Evolutionary conservation across 805 yeast genomes (phyloP).

Genomic region (Jamesozyma spencerorum): DNA sequence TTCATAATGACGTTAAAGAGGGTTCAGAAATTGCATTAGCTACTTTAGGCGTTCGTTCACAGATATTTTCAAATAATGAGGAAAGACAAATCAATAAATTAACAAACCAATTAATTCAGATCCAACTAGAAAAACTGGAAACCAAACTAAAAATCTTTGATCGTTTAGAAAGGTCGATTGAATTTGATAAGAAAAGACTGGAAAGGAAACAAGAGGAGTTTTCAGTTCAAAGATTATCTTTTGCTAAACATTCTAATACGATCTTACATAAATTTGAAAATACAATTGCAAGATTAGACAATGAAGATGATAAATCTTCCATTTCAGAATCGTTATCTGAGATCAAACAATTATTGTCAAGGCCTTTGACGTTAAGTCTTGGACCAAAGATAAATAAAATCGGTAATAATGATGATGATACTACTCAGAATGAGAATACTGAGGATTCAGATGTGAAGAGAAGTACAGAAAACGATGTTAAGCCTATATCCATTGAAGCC

Average conservation of each 20-base stretch:
- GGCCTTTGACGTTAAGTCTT: slow-evolving; percentile 27
- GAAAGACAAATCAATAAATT: slow-evolving; percentile 66
- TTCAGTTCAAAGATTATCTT: slow-evolving; percentile 55
- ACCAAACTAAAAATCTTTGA: slow-evolving; percentile 51
- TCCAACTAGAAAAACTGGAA: slow-evolving; percentile 54
- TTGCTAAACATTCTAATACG: slow-evolving; percentile 47
- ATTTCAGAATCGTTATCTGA: slow-evolving; percentile 15
- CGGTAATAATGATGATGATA: background rate
- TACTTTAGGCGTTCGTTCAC: slow-evolving; percentile 67
- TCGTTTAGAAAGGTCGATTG: slow-evolving; percentile 56
- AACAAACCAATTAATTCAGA: slow-evolving; percentile 48
- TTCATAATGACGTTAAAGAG: slow-evolving; percentile 31
- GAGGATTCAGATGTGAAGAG: slow-evolving; percentile 12
- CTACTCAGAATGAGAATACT: background rate
- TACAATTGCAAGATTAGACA: slow-evolving; percentile 6
- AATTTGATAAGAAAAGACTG: slow-evolving; percentile 50
- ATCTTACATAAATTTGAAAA: slow-evolving; percentile 35
- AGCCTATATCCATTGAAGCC: slow-evolving; percentile 51
- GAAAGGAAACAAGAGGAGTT: slow-evolving; percentile 58
- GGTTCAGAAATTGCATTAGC: slow-evolving; percentile 68
- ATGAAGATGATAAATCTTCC: background rate
- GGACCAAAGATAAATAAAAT: slow-evolving; percentile 10
- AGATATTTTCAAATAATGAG: slow-evolving; percentile 69
- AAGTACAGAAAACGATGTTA: slow-evolving; percentile 31
- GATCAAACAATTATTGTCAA: slow-evolving; percentile 20